A percentile compares a stretch with the other conserved stretches of the same genome.
phyloP scores from a whole-genome alignment of 257 asterid genomes.

The Osmanthus fragrans region DNA sequence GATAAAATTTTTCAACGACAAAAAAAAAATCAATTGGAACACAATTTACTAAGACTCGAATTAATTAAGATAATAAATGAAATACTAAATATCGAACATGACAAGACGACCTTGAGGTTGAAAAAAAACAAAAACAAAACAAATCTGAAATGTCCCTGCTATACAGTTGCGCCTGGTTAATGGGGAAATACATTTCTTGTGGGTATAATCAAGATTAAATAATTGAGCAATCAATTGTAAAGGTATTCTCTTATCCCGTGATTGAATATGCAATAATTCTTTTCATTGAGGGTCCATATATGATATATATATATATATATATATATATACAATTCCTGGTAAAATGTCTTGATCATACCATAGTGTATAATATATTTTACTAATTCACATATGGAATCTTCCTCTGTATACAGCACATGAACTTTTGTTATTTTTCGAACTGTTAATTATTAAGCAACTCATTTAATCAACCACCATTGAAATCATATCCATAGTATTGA shows the following conservation, averaged over 20 bases:
- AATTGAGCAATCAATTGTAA: not conserved
- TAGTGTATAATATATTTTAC: no score
- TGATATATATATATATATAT: no score
- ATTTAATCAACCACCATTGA: slow-evolving; percentile 4
- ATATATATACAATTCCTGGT: not conserved
- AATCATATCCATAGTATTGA: not conserved
- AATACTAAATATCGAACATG: not conserved
- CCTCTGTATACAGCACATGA: not conserved
- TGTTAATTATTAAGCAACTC: slow-evolving; percentile 3
- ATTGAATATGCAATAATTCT: not conserved
- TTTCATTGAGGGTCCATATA: not conserved
- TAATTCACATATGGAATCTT: not conserved
- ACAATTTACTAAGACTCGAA: not conserved
- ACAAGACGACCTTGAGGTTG: not conserved
- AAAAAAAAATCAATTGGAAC: not conserved
- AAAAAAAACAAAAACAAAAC: no score
- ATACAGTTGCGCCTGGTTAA: not conserved
- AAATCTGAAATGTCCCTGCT: not conserved
- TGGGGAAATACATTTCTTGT: not conserved
- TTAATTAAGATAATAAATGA: no score
- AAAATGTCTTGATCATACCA: not conserved
- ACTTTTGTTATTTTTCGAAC: not conserved
- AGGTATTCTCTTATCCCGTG: not conserved
- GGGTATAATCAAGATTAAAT: not conserved
- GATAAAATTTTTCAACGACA: not conserved